Percentiles rank a stretch among this genome's conserved stretches.
Conservation (phyloP, 768 basidiomycete species). For the Trametes cinnabarina region DNA sequence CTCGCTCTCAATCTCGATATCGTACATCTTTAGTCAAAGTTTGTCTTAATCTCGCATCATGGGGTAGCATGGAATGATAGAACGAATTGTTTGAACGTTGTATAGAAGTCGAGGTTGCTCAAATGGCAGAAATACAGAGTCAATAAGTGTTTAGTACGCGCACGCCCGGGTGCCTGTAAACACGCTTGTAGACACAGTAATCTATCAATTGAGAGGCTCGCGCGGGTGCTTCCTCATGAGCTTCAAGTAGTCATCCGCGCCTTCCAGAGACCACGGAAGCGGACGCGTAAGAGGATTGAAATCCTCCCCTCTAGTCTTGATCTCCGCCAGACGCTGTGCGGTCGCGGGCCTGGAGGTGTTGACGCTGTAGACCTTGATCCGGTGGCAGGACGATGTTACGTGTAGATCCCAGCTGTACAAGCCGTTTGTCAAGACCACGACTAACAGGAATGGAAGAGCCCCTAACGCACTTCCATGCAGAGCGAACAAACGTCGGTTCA, state of each 20-base stretch:
- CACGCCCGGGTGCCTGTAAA: too few relatives aligned
- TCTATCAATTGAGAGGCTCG: constrained; percentile 14
- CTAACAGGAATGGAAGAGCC: neutral
- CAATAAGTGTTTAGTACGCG: too few relatives aligned
- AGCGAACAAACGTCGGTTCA: constrained; percentile 53
- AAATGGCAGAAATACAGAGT: too few relatives aligned
- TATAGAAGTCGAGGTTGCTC: too few relatives aligned
- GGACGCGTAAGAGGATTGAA: constrained; percentile 44
- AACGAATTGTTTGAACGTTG: neutral
- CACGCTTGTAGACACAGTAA: neutral
- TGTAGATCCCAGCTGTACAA: constrained; percentile 47
- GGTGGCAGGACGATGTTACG: constrained; percentile 52
- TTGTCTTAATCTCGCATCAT: constrained; percentile 1
- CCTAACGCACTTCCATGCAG: constrained; percentile 49
- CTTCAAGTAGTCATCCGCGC: constrained; percentile 23
- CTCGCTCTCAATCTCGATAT: constrained; percentile 12
- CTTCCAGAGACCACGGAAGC: constrained; percentile 31
- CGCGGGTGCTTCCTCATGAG: constrained; percentile 21
- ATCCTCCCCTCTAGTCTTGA: constrained; percentile 37
- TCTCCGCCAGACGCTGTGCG: constrained; percentile 39
- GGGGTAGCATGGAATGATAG: constrained; percentile 3
- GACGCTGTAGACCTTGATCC: constrained; percentile 55
- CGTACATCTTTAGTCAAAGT: constrained; percentile 7
- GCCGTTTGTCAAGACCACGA: neutral
- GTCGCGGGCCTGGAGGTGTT: constrained; percentile 44